Percentiles rank a stretch among this genome's conserved stretches.
These are phyloP conservation scores for Metschnikowia santaceciliae DNA, from an alignment of 805 yeast species.

Conservation along the genomic window DNA sequence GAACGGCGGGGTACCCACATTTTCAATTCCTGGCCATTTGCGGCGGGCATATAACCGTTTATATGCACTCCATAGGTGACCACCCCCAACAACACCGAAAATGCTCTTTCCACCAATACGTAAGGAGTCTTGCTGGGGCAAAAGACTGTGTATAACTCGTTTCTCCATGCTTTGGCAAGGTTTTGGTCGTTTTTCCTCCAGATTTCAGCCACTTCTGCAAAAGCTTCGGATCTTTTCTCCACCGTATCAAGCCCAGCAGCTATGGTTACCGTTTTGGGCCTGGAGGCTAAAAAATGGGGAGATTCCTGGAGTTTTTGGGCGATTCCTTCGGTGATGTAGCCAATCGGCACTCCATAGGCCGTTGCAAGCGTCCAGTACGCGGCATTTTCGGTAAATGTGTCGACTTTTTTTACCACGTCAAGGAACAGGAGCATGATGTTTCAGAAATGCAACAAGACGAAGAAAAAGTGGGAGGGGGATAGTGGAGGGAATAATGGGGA, in stretches of 20 bases:
- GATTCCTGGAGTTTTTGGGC: slow-evolving; percentile 20
- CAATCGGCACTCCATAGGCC: slow-evolving; percentile 28
- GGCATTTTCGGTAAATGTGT: slow-evolving; percentile 26
- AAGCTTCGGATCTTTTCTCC: slow-evolving; percentile 37
- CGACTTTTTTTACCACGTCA: slow-evolving; percentile 25
- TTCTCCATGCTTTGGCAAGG: slow-evolving; percentile 71
- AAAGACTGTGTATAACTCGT: slow-evolving; percentile 75
- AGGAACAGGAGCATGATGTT: slow-evolving; percentile 3
- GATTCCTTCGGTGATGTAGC: slow-evolving; percentile 25
- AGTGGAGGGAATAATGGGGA: no score
- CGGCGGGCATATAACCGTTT: slow-evolving; percentile 65
- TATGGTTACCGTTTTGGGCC: slow-evolving; percentile 1
- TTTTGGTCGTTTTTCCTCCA: slow-evolving; percentile 33
- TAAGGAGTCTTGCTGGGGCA: slow-evolving; percentile 54
- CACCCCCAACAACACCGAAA: slow-evolving; percentile 78
- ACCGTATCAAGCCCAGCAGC: slow-evolving; percentile 22
- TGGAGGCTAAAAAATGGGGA: not conserved
- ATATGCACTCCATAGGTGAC: slow-evolving; percentile 88
- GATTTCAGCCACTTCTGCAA: slow-evolving; percentile 40
- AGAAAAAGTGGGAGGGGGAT: not conserved
- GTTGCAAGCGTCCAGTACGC: slow-evolving; percentile 24
- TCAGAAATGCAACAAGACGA: not conserved
- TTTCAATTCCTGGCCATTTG: slow-evolving; percentile 41
- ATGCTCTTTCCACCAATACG: slow-evolving; percentile 71
- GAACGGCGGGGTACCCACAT: slow-evolving; percentile 88